These are phyloP conservation scores for Talaromyces sp. DNA, from an alignment of 2,329 filamentous ascomycete genomes.

Conservation along the genomic window DNA sequence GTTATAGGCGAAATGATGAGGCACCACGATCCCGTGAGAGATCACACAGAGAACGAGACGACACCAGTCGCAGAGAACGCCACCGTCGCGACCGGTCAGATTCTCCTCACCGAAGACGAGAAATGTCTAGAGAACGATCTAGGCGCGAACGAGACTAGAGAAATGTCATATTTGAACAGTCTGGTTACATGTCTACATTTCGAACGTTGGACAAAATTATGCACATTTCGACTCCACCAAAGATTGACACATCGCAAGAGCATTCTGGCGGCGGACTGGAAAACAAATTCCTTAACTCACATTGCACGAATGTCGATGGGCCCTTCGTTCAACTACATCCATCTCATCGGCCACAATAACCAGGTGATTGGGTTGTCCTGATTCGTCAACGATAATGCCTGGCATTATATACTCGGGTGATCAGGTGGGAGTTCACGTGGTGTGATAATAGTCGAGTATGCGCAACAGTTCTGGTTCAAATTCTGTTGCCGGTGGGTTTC, in stretches of 20 bases:
- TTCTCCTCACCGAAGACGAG: conserved; percentile 7
- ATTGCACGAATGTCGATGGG: conserved; percentile 13
- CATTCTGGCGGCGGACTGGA: background rate
- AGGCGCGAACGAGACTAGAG: conserved; percentile 23
- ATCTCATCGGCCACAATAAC: background rate
- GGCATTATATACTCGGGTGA: background rate
- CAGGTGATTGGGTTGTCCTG: background rate
- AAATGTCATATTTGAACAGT: background rate
- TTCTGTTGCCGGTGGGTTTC: background rate
- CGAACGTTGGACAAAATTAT: background rate
- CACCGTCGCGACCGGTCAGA: conserved; percentile 9
- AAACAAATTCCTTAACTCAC: background rate
- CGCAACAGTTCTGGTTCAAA: conserved; percentile 13
- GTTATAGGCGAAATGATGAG: conserved; percentile 30
- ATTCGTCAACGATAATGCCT: background rate
- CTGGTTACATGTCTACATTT: background rate
- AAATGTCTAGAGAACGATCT: conserved; percentile 19
- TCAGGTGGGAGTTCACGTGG: background rate
- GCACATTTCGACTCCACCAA: background rate
- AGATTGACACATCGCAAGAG: background rate
- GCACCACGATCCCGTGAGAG: conserved; percentile 29
- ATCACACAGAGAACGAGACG: conserved; percentile 26
- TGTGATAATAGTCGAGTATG: background rate
- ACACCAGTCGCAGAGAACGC: conserved; percentile 19
- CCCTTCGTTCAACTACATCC: background rate